A percentile compares a stretch with the other conserved stretches of the same genome.
Conservation (phyloP, 768 basidiomycete species). For the Pleurotus sapidus region DNA sequence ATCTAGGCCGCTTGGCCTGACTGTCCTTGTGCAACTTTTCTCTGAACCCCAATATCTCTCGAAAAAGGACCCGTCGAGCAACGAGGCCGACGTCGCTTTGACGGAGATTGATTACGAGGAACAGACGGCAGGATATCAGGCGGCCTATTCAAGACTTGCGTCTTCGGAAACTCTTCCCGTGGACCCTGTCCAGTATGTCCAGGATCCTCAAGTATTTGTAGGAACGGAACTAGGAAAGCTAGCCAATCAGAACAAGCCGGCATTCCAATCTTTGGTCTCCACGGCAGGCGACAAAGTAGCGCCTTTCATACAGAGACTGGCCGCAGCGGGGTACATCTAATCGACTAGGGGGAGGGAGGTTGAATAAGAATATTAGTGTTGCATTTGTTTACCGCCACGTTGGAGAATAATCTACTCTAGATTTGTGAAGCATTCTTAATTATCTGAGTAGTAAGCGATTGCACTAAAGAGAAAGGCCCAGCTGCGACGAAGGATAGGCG, state of each 20-base stretch:
- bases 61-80: conserved; percentile 26
- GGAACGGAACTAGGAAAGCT: conserved; percentile 42
- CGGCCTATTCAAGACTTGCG: conserved; percentile 88
- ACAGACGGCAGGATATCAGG: conserved; percentile 87
- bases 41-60: conserved; percentile 72
- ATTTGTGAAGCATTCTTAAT: too few relatives aligned
- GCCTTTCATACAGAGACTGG: neutral
- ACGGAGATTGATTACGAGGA: conserved; percentile 90
- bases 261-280: conserved; percentile 33
- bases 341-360: too few relatives aligned
- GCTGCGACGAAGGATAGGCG: too few relatives aligned
- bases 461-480: too few relatives aligned
- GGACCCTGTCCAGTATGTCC: conserved; percentile 64
- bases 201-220: conserved; percentile 52
- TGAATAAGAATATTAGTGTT: too few relatives aligned
- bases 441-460: too few relatives aligned
- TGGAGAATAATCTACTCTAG: too few relatives aligned
- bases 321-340: neutral
- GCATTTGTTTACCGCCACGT: too few relatives aligned
- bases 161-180: conserved; percentile 60
- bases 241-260: conserved; percentile 30
- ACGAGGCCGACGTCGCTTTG: conserved; percentile 55
- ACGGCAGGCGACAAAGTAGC: conserved; percentile 18
- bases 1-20: conserved; percentile 47
- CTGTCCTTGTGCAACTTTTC: conserved; percentile 74